phyloP scores from a whole-genome alignment of 805 yeast species.

The Hanseniaspora mollemarum region DNA sequence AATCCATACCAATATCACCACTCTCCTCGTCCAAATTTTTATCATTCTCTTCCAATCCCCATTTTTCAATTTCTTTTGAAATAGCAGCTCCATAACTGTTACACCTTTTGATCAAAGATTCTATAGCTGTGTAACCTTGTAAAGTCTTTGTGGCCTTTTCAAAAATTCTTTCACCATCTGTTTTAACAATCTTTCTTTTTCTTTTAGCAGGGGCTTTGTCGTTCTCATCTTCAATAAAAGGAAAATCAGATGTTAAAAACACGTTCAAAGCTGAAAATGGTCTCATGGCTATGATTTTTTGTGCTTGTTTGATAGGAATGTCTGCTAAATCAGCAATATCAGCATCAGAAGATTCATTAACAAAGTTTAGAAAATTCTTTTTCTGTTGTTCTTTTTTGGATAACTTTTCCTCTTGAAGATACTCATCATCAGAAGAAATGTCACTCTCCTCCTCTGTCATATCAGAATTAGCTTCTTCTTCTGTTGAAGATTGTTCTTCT shows the following conservation, averaged over 20 bases:
- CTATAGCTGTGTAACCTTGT: constrained; percentile 88
- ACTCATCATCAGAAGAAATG: constrained; percentile 34
- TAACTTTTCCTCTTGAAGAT: constrained; percentile 21
- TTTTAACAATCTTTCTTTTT: constrained; percentile 32
- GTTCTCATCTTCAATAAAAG: constrained; percentile 27
- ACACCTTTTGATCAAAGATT: constrained; percentile 77
- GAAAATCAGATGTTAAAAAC: constrained; percentile 48
- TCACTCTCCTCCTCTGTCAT: constrained; percentile 30
- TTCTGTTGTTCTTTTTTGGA: constrained; percentile 38
- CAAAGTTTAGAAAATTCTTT: constrained; percentile 56
- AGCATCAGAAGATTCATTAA: constrained; percentile 62
- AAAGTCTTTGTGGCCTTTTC: constrained; percentile 60
- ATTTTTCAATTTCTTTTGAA: constrained; percentile 56
- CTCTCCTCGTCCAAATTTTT: constrained; percentile 46
- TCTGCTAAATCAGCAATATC: constrained; percentile 75
- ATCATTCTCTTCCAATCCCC: constrained; percentile 69
- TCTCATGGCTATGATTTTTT: constrained; percentile 48
- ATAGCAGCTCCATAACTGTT: constrained; percentile 63
- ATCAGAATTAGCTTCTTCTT: constrained; percentile 22
- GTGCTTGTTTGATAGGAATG: constrained; percentile 56
- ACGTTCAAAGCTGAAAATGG: constrained; percentile 55
- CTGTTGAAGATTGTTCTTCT: constrained; percentile 16
- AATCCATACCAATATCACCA: constrained; percentile 24
- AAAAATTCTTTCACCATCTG: constrained; percentile 62
- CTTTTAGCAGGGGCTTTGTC: constrained; percentile 15